Evolutionary conservation across 169 alveolate species (phyloP).

Genomic region (Plasmodium chabaudi): DNA sequence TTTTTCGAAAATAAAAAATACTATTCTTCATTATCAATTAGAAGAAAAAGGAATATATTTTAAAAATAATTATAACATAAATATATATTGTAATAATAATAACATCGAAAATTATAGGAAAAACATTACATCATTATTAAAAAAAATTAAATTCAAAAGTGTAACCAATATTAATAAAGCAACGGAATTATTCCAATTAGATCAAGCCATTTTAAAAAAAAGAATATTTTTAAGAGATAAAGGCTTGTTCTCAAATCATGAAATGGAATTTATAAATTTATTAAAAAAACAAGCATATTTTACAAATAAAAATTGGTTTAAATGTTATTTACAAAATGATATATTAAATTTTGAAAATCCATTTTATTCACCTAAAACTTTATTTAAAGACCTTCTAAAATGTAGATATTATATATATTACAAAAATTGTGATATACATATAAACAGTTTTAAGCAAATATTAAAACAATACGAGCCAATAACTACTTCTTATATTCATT

Average conservation of each 20-base stretch:
- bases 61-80: neutral
- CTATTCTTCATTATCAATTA: neutral
- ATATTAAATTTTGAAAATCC: slow-evolving; percentile 31
- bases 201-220: slow-evolving; percentile 23
- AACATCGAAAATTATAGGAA: slow-evolving; percentile 19
- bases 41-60: neutral
- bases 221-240: slow-evolving; percentile 33
- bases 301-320: slow-evolving; percentile 64
- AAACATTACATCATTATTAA: slow-evolving; percentile 9
- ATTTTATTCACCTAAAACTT: slow-evolving; percentile 27
- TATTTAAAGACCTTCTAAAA: slow-evolving; percentile 31
- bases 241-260: slow-evolving; percentile 9
- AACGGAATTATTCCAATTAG: slow-evolving; percentile 32
- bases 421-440: slow-evolving; percentile 28
- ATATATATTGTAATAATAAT: neutral
- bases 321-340: slow-evolving; percentile 19
- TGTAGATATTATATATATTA: slow-evolving; percentile 52
- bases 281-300: slow-evolving; percentile 55
- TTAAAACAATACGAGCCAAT: slow-evolving; percentile 71
- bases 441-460: slow-evolving; percentile 62
- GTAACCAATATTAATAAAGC: neutral
- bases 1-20: slow-evolving; percentile 11
- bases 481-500: slow-evolving; percentile 19
- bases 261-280: slow-evolving; percentile 37
- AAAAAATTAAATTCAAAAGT: slow-evolving; percentile 19